These are phyloP conservation scores for Ceratobasidium sp. DNA, from an alignment of 1,284 basidiomycete species.

Conservation along the genomic window DNA sequence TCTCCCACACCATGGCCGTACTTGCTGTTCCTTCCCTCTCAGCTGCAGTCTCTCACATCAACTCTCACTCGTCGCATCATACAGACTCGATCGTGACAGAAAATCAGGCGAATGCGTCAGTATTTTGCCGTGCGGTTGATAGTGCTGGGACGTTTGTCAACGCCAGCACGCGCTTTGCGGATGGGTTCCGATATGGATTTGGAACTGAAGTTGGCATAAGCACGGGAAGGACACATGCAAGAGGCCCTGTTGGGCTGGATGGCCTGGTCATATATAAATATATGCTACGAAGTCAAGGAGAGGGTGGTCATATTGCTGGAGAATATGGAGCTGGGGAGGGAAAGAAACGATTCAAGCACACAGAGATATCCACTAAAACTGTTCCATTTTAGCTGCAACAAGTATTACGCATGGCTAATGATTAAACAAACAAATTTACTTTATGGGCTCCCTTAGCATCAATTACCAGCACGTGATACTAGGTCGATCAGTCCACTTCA, in stretches of 20 bases:
- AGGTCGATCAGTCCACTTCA: neutral
- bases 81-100: conserved; percentile 96
- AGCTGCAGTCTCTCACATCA: conserved; percentile 89
- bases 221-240: conserved; percentile 95
- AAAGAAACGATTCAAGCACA: conserved; percentile 81
- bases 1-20: conserved; percentile 85
- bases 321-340: conserved; percentile 81
- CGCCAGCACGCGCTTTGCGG: conserved; percentile 94
- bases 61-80: conserved; percentile 92
- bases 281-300: conserved; percentile 78
- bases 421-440: too few species aligned
- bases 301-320: conserved; percentile 78
- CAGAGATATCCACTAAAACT: conserved; percentile 16
- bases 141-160: conserved; percentile 95
- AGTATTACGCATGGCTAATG: neutral
- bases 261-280: conserved; percentile 97
- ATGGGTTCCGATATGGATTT: conserved; percentile 97
- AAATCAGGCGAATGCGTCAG: conserved; percentile 68
- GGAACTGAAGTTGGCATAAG: conserved; percentile 98
- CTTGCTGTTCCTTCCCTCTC: conserved; percentile 74
- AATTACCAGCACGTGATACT: neutral
- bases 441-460: too few species aligned
- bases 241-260: conserved; percentile 96
- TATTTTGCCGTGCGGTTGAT: conserved; percentile 89
- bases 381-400: conserved; percentile 29